Percentiles rank a stretch among this genome's conserved stretches.
These are phyloP conservation scores for Acer campestre DNA, from an alignment of 345 rosid species.

Conservation along the genomic window DNA sequence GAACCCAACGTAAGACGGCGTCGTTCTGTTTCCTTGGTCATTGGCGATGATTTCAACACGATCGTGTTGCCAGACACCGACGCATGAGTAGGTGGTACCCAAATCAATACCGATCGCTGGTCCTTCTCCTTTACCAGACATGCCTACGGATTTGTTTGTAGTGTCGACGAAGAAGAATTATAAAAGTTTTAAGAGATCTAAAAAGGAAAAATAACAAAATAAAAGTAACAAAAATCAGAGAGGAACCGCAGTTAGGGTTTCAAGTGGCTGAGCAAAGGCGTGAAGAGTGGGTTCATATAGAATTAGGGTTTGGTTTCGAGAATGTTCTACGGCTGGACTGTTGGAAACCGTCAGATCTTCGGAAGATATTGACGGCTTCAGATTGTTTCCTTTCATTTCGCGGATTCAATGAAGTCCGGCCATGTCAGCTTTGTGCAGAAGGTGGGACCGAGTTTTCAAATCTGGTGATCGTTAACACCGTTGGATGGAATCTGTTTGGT, in stretches of 20 bases:
- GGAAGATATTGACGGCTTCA: slow-evolving; percentile 27
- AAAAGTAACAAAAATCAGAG: background rate
- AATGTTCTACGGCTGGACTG: slow-evolving; percentile 29
- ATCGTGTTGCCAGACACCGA: slow-evolving; percentile 82
- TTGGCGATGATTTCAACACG: slow-evolving; percentile 81
- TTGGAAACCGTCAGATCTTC: slow-evolving; percentile 32
- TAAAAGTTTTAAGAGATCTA: background rate
- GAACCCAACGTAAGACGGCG: slow-evolving; percentile 70
- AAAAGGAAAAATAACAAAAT: background rate
- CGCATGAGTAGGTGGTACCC: slow-evolving; percentile 75
- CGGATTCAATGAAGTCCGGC: background rate
- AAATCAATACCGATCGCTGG: slow-evolving; percentile 80
- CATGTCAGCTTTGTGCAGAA: background rate
- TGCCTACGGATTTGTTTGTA: slow-evolving; percentile 1
- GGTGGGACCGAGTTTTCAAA: background rate
- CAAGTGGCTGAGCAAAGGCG: background rate
- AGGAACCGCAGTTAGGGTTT: slow-evolving; percentile 40
- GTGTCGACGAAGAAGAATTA: slow-evolving; percentile 15
- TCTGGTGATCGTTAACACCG: background rate
- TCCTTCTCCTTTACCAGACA: slow-evolving; percentile 84
- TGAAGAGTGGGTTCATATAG: slow-evolving; percentile 31
- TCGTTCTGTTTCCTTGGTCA: slow-evolving; percentile 75
- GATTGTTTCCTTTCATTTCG: slow-evolving; percentile 3
- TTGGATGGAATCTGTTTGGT: slow-evolving; percentile 7
- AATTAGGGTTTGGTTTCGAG: slow-evolving; percentile 32